A percentile compares a stretch with the other conserved stretches of the same genome.
Evolutionary conservation across 768 basidiomycete genomes (phyloP).

Genomic region (Naganishia friedmannii): DNA sequence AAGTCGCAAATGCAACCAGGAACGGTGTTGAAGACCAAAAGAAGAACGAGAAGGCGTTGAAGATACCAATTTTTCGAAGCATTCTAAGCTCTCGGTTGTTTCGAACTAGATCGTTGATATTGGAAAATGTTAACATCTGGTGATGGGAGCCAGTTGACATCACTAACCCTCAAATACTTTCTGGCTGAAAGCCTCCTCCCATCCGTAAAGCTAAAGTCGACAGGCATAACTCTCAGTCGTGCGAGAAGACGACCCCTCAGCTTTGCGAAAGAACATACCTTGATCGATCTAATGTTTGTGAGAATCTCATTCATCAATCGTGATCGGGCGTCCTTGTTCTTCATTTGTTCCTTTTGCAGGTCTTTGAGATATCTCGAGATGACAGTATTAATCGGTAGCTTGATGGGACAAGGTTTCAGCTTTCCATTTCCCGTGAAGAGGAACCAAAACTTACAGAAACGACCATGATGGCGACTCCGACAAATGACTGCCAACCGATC

Average conservation of each 20-base stretch:
- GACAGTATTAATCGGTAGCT: constrained; percentile 44
- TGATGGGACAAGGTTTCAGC: neutral
- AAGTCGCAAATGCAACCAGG: constrained; percentile 51
- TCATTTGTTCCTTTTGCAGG: constrained; percentile 88
- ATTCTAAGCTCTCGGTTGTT: constrained; percentile 78
- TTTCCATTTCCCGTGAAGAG: neutral
- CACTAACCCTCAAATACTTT: constrained; percentile 60
- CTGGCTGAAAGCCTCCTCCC: constrained; percentile 86
- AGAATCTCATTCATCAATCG: constrained; percentile 87
- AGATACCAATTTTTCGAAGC: constrained; percentile 76
- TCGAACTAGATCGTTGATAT: constrained; percentile 44
- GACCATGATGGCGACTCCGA: constrained; percentile 83
- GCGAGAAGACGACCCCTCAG: no score
- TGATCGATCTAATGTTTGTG: constrained; percentile 75
- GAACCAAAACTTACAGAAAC: constrained; percentile 42
- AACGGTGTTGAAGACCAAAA: constrained; percentile 50
- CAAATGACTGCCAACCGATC: constrained; percentile 86
- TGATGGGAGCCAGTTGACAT: constrained; percentile 45
- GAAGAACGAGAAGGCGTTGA: constrained; percentile 58
- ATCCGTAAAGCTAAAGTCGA: constrained; percentile 63
- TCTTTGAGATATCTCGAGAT: constrained; percentile 45
- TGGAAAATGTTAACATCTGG: neutral
- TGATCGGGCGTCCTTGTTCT: constrained; percentile 66
- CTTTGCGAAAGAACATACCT: neutral
- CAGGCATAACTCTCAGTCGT: constrained; percentile 51